These are phyloP conservation scores for Wickerhamomyces sp. DNA, from an alignment of 1,139 yeast genomes.

Conservation along the genomic window DNA sequence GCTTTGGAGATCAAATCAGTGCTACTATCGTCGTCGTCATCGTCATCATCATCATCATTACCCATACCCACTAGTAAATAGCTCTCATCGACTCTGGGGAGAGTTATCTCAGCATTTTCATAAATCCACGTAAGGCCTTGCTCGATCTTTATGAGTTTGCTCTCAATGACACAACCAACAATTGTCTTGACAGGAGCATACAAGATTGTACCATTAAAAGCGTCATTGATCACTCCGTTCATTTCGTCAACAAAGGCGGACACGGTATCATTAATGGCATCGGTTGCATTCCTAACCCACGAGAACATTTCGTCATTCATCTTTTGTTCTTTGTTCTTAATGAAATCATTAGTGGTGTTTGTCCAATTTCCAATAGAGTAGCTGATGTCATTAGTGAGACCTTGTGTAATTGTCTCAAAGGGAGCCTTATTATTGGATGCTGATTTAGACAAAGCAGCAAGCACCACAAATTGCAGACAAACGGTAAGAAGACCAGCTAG, in stretches of 20 bases:
- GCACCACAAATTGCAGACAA: constrained; percentile 40
- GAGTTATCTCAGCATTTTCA: constrained; percentile 48
- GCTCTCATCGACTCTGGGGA: constrained; percentile 47
- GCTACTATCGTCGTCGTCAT: constrained; percentile 2
- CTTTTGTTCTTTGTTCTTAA: constrained; percentile 36
- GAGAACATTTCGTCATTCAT: constrained; percentile 67
- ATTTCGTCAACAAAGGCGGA: constrained; percentile 42
- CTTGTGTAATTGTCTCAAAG: constrained; percentile 10
- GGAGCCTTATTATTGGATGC: constrained; percentile 11
- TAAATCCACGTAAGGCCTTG: constrained; percentile 77
- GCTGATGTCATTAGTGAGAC: constrained; percentile 6
- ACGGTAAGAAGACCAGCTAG: constrained; percentile 44
- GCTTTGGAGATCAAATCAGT: constrained; percentile 8
- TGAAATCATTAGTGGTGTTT: constrained; percentile 42
- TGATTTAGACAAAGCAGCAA: constrained; percentile 25
- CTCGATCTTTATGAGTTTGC: constrained; percentile 61
- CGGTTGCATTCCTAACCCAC: constrained; percentile 53
- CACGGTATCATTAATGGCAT: constrained; percentile 50
- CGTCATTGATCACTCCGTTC: constrained; percentile 47
- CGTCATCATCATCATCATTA: constrained; percentile 1
- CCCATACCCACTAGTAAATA: constrained; percentile 22
- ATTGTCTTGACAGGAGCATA: constrained; percentile 57
- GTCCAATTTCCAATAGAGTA: constrained; percentile 38
- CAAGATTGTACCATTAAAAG: constrained; percentile 67
- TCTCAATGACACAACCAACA: constrained; percentile 74